Evolutionary conservation across 2,329 filamentous ascomycete species (phyloP).

Genomic region (Xylaria sp.): DNA sequence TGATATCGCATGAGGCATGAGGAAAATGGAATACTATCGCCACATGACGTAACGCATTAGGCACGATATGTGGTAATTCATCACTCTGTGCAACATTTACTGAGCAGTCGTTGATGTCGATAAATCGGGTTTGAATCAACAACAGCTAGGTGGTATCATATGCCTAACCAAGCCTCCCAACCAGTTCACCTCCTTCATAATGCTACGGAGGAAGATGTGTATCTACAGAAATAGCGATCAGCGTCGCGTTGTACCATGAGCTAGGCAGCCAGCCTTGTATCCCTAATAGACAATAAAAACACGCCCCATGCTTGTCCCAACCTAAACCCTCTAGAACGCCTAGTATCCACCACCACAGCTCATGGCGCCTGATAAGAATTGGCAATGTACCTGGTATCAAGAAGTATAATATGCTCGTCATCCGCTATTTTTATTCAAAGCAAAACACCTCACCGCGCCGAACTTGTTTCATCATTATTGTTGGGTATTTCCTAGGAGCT

Average conservation of each 20-base stretch:
- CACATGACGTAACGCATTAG: background rate
- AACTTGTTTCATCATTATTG: constrained; percentile 1
- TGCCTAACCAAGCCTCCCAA: constrained; percentile 29
- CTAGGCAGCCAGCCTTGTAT: constrained; percentile 25
- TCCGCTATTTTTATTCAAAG: constrained; percentile 34
- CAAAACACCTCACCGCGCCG: constrained; percentile 13
- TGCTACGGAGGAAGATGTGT: constrained; percentile 26
- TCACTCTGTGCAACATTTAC: constrained; percentile 2
- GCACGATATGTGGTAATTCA: constrained; percentile 1
- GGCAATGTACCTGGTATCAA: constrained; percentile 34
- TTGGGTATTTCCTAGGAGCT: constrained; percentile 12
- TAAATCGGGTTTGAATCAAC: constrained; percentile 10
- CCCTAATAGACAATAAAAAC: constrained; percentile 23
- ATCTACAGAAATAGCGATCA: constrained; percentile 29
- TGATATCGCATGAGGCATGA: background rate
- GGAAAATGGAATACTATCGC: background rate
- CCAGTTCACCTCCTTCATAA: constrained; percentile 25
- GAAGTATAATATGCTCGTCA: constrained; percentile 31
- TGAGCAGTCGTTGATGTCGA: constrained; percentile 9
- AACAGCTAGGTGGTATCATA: constrained; percentile 38
- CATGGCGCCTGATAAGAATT: constrained; percentile 39
- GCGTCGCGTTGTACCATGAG: constrained; percentile 32
- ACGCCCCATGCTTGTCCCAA: constrained; percentile 6
- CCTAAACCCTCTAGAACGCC: constrained; percentile 21
- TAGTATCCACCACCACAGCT: constrained; percentile 24